Conservation (phyloP, 2,329 filamentous ascomycete genomes). For the Scolecobasidium constrictum region DNA sequence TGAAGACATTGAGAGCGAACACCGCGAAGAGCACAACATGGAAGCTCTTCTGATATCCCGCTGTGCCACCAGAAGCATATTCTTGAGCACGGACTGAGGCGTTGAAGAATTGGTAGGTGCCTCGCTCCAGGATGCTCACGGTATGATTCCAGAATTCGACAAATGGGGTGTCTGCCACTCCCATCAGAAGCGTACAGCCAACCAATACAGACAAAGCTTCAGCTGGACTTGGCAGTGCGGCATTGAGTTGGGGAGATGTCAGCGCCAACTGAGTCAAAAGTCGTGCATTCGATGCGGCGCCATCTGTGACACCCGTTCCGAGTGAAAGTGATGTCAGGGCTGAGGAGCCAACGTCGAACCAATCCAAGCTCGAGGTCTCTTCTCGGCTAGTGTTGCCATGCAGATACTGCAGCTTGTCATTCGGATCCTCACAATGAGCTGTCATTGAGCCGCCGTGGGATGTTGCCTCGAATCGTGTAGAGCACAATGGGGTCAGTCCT, state of each 20-base stretch:
- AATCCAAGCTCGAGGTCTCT: slow-evolving; percentile 25
- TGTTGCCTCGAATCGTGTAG: slow-evolving; percentile 42
- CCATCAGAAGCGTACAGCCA: slow-evolving; percentile 53
- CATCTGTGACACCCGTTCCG: slow-evolving; percentile 31
- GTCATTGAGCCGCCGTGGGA: slow-evolving; percentile 46
- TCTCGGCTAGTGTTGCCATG: slow-evolving; percentile 47
- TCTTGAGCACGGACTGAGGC: slow-evolving; percentile 53
- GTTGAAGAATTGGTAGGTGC: slow-evolving; percentile 49
- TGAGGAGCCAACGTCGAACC: slow-evolving; percentile 31
- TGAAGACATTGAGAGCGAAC: slow-evolving; percentile 56
- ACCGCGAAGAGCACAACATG: slow-evolving; percentile 54
- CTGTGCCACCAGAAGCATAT: slow-evolving; percentile 56
- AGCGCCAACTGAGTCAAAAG: slow-evolving; percentile 34
- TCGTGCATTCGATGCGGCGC: slow-evolving; percentile 31
- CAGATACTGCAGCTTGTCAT: slow-evolving; percentile 46
- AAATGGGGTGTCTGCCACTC: slow-evolving; percentile 49
- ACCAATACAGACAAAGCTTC: slow-evolving; percentile 64
- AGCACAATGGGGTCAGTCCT: slow-evolving; percentile 54
- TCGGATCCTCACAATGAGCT: slow-evolving; percentile 48
- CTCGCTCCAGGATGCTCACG: slow-evolving; percentile 24
- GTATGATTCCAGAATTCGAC: slow-evolving; percentile 36
- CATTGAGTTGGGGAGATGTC: slow-evolving; percentile 31
- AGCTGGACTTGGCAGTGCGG: slow-evolving; percentile 52
- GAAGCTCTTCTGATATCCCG: slow-evolving; percentile 54
- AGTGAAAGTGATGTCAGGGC: slow-evolving; percentile 33